Percentiles rank a stretch among this genome's conserved stretches.
Evolutionary conservation across 345 rosid genomes (phyloP).

Genomic region (Heritiera littoralis): DNA sequence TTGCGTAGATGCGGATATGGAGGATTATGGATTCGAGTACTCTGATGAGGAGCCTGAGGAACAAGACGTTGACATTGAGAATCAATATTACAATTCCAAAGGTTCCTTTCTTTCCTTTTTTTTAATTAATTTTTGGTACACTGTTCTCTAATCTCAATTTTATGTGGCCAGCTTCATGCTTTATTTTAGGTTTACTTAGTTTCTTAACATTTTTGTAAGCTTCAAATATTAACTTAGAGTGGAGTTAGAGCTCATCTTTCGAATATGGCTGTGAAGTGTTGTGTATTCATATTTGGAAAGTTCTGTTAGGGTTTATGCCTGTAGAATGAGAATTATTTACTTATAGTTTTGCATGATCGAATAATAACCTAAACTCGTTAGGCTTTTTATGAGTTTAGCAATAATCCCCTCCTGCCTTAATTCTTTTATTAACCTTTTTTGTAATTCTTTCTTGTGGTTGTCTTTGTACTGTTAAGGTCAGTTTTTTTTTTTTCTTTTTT

Average conservation of each 20-base stretch:
- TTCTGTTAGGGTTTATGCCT: constrained; percentile 5
- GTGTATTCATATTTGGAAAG: background rate
- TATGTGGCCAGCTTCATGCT: constrained; percentile 6
- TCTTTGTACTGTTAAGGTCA: background rate
- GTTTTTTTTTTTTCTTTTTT: background rate
- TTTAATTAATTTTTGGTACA: background rate
- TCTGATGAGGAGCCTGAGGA: constrained; percentile 99
- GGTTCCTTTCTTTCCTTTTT: constrained; percentile 34
- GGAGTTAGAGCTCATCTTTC: background rate
- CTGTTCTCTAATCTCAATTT: background rate
- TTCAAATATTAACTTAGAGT: constrained; percentile 4
- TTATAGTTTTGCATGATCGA: background rate
- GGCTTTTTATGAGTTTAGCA: constrained; percentile 5
- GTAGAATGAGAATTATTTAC: background rate
- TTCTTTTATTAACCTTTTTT: background rate
- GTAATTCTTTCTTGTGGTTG: background rate
- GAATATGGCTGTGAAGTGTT: background rate
- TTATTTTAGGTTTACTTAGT: background rate
- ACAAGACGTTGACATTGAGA: constrained; percentile 96
- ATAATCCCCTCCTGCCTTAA: background rate
- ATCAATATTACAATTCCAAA: constrained; percentile 95
- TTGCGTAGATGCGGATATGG: constrained; percentile 95
- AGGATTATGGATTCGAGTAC: constrained; percentile 97
- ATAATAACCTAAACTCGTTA: constrained; percentile 7
- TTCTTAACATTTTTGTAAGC: background rate